A percentile compares a stretch with the other conserved stretches of the same genome.
Conservation (phyloP, 2,329 filamentous ascomycete genomes). For the Pseudogymnoascus sp. region DNA sequence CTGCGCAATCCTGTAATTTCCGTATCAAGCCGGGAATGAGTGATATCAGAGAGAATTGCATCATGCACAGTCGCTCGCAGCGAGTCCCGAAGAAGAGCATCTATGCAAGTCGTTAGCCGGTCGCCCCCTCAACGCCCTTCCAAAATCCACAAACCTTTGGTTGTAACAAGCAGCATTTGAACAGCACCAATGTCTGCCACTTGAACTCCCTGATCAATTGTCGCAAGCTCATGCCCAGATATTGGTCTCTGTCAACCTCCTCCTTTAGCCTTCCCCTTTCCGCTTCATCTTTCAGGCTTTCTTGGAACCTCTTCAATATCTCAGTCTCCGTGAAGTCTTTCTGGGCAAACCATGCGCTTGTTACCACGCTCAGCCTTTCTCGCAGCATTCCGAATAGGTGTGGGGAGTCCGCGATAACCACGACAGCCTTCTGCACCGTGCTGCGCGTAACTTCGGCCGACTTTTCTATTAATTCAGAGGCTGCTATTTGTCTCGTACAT, state of each 20-base stretch:
- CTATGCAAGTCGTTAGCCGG: slow-evolving; percentile 37
- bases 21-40: slow-evolving; percentile 88
- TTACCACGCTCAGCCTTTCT: slow-evolving; percentile 83
- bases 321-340: slow-evolving; percentile 85
- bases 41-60: slow-evolving; percentile 93
- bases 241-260: slow-evolving; percentile 72
- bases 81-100: slow-evolving; percentile 98
- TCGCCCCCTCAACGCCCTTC: not conserved
- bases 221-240: slow-evolving; percentile 78
- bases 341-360: slow-evolving; percentile 93
- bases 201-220: slow-evolving; percentile 92
- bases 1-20: slow-evolving; percentile 88
- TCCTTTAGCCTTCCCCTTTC: slow-evolving; percentile 47
- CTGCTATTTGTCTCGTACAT: slow-evolving; percentile 85
- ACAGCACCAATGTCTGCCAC: slow-evolving; percentile 84
- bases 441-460: slow-evolving; percentile 90
- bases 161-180: slow-evolving; percentile 89
- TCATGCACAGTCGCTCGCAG: slow-evolving; percentile 93
- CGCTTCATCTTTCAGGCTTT: slow-evolving; percentile 68
- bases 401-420: slow-evolving; percentile 86
- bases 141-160: slow-evolving; percentile 60
- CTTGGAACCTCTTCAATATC: slow-evolving; percentile 83
- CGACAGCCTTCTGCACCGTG: slow-evolving; percentile 95
- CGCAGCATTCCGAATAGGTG: slow-evolving; percentile 85
- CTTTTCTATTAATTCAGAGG: slow-evolving; percentile 65